A percentile compares a stretch with the other conserved stretches of the same genome.
phyloP scores from a whole-genome alignment of 202 grass and related monocot genomes.

The Dendrocalamus latiflorus region DNA sequence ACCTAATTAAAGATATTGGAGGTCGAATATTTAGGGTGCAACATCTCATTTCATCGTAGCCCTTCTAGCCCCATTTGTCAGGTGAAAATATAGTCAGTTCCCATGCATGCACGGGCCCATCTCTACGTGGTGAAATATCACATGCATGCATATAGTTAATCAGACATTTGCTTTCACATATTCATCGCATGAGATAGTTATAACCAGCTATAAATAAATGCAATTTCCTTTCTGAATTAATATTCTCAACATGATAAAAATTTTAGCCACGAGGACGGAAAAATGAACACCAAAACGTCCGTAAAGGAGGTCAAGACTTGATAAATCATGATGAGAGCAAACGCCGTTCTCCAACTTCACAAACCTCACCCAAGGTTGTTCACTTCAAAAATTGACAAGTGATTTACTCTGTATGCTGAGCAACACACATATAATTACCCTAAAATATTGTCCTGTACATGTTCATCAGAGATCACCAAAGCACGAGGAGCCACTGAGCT shows the following conservation, averaged over 20 bases:
- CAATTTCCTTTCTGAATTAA: background rate
- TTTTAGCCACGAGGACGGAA: slow-evolving; percentile 29
- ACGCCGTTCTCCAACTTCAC: slow-evolving; percentile 33
- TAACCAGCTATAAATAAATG: too few relatives aligned
- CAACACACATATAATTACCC: background rate
- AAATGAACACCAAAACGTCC: slow-evolving; percentile 22
- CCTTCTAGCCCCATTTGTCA: background rate
- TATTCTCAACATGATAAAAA: background rate
- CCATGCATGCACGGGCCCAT: background rate
- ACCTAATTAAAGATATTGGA: background rate
- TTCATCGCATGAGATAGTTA: too few relatives aligned
- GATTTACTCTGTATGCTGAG: background rate
- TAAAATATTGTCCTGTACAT: background rate
- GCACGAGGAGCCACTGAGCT: slow-evolving; percentile 45
- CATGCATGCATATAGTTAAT: background rate
- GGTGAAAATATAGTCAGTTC: background rate
- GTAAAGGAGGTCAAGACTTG: slow-evolving; percentile 25
- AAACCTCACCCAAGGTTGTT: slow-evolving; percentile 43
- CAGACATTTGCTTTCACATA: background rate
- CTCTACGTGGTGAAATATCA: background rate
- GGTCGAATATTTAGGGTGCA: background rate
- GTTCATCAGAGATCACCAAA: slow-evolving; percentile 34
- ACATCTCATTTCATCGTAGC: background rate
- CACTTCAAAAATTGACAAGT: background rate
- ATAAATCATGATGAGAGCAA: slow-evolving; percentile 17